Evolutionary conservation across 208 protist species (phyloP).

Genomic region (Willaertia magna): DNA sequence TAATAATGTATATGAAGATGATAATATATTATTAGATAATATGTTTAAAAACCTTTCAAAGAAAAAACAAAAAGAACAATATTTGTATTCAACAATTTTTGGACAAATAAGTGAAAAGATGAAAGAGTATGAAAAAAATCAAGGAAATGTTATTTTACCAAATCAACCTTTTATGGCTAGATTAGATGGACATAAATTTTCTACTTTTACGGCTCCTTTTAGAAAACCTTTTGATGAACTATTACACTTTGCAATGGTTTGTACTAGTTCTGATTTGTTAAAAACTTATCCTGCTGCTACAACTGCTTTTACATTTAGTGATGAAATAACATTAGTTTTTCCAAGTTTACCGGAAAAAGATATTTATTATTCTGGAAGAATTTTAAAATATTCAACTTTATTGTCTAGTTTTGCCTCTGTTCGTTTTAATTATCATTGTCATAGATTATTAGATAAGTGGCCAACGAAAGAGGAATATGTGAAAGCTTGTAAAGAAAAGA

Average conservation of each 20-base stretch:
- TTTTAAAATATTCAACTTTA: not conserved
- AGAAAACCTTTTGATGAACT: conserved; percentile 3
- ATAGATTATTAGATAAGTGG: not conserved
- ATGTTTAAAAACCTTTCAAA: too few relatives aligned
- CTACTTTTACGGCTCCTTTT: not conserved
- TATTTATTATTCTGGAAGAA: not conserved
- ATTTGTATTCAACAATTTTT: too few relatives aligned
- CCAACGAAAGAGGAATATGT: not conserved
- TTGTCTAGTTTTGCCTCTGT: not conserved
- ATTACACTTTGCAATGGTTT: not conserved
- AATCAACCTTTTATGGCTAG: not conserved
- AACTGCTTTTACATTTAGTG: not conserved
- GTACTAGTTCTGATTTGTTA: not conserved
- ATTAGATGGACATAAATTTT: conserved; percentile 14
- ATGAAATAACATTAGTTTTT: conserved; percentile 12
- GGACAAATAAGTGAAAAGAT: not conserved
- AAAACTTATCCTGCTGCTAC: not conserved
- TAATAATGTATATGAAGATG: too few relatives aligned
- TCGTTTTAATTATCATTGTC: not conserved
- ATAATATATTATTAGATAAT: too few relatives aligned
- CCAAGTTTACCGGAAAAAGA: not conserved
- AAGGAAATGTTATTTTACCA: not conserved
- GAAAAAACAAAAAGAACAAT: too few relatives aligned
- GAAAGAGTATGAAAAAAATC: not conserved
- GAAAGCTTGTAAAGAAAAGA: not conserved